Evolutionary conservation across 805 yeast genomes (phyloP).

Genomic region (Blastobotrys attinorum): DNA sequence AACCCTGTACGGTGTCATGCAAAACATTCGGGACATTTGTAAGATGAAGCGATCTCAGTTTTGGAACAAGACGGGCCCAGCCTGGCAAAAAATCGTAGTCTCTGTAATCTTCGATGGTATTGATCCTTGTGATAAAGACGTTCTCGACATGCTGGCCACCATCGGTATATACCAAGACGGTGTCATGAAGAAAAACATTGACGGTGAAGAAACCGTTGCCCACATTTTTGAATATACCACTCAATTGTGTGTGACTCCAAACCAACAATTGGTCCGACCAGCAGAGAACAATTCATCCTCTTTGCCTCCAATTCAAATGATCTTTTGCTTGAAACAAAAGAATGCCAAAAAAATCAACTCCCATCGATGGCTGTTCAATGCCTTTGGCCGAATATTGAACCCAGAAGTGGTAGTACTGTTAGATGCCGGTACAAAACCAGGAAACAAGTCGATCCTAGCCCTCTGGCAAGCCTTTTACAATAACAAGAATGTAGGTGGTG

Average conservation of each 20-base stretch:
- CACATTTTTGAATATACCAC: conserved; percentile 64
- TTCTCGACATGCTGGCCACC: conserved; percentile 55
- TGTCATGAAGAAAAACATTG: conserved; percentile 50
- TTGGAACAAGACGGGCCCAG: conserved; percentile 42
- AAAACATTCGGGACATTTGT: conserved; percentile 54
- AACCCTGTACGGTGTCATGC: conserved; percentile 56
- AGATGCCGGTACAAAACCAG: conserved; percentile 62
- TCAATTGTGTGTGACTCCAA: conserved; percentile 35
- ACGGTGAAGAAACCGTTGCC: conserved; percentile 53
- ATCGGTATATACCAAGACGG: conserved; percentile 64
- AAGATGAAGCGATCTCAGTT: conserved; percentile 37
- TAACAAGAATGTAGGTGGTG: conserved; percentile 56
- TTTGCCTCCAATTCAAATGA: conserved; percentile 54
- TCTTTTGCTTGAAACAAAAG: conserved; percentile 53
- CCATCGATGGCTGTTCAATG: conserved; percentile 65
- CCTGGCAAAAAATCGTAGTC: conserved; percentile 62
- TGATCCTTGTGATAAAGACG: conserved; percentile 54
- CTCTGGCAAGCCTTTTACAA: conserved; percentile 57
- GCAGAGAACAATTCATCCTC: conserved; percentile 39
- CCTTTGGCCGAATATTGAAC: conserved; percentile 47
- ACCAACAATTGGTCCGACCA: conserved; percentile 45
- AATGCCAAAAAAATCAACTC: conserved; percentile 60
- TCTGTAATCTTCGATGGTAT: conserved; percentile 59
- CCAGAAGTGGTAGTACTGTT: conserved; percentile 51
- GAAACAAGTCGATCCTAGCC: conserved; percentile 46